phyloP scores from a whole-genome alignment of 2,329 filamentous ascomycete genomes.

The Aspergillus texensis region DNA sequence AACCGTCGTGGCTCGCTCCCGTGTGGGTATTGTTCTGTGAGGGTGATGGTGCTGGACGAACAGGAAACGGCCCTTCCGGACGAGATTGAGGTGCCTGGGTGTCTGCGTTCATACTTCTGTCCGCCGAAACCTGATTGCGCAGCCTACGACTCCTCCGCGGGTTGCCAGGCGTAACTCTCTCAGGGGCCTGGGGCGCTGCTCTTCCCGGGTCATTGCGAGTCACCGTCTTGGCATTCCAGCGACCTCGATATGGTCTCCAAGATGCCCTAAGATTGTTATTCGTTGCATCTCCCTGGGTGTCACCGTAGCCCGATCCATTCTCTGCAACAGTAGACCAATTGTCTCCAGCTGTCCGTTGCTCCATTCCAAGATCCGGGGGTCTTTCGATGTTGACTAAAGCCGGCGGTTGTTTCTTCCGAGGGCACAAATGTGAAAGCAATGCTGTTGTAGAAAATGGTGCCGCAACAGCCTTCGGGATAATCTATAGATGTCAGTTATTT shows the following conservation, averaged over 20 bases:
- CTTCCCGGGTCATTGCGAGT: constrained; percentile 5
- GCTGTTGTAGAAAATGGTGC: not conserved
- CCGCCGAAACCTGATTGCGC: constrained; percentile 2
- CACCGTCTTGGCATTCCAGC: constrained; percentile 21
- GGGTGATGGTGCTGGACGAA: not conserved
- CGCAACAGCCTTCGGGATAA: not conserved
- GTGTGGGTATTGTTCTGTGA: not conserved
- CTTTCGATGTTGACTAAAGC: not conserved
- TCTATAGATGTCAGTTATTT: not conserved
- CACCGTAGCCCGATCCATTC: constrained; percentile 2
- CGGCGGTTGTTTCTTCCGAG: not conserved
- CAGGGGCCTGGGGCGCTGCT: not conserved
- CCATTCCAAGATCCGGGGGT: not conserved
- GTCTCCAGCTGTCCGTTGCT: constrained; percentile 3
- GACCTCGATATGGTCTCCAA: constrained; percentile 25
- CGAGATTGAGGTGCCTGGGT: not conserved
- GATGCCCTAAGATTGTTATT: constrained; percentile 6
- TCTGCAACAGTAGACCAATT: constrained; percentile 5
- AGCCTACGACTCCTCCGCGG: not conserved
- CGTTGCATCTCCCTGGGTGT: not conserved
- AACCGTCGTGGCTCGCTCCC: not conserved
- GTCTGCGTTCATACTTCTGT: constrained; percentile 4
- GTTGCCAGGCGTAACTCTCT: not conserved
- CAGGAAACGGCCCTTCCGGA: not conserved
- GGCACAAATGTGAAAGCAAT: not conserved